Percentiles rank a stretch among this genome's conserved stretches.
These are phyloP conservation scores for Durotheca rogersii DNA, from an alignment of 495 filamentous ascomycete genomes.

Conservation along the genomic window DNA sequence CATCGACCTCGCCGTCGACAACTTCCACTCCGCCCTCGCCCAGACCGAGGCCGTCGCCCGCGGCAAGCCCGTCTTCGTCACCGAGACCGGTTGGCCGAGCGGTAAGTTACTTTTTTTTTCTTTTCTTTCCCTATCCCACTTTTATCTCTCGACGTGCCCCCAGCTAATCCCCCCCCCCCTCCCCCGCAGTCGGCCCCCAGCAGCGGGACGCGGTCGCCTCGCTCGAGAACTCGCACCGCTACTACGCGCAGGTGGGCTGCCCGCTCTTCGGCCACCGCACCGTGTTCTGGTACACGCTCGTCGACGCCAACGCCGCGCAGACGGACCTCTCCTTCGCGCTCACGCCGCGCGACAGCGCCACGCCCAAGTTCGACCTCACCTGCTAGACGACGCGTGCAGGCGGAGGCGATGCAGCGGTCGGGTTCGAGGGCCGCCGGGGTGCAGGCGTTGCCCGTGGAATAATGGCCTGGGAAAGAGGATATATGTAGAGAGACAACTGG, in stretches of 20 bases:
- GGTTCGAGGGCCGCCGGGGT: no score
- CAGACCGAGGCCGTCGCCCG: conserved; percentile 56
- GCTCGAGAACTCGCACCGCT: conserved; percentile 62
- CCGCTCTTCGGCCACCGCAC: conserved; percentile 60
- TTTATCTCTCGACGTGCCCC: not conserved
- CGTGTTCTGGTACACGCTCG: conserved; percentile 68
- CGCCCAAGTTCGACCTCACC: conserved; percentile 51
- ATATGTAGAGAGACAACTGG: no score
- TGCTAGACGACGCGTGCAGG: no score
- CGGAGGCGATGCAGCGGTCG: no score
- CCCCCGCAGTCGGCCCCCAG: conserved; percentile 44
- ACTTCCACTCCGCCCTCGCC: conserved; percentile 59
- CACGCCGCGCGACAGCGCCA: conserved; percentile 45
- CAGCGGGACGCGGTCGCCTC: conserved; percentile 61
- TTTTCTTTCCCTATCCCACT: not conserved
- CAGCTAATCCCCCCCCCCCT: not conserved
- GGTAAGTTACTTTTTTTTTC: conserved; percentile 42
- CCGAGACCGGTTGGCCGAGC: conserved; percentile 80
- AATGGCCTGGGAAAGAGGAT: no score
- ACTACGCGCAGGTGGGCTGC: conserved; percentile 72
- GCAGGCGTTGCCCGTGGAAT: no score
- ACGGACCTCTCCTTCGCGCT: conserved; percentile 27
- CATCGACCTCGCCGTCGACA: conserved; percentile 56
- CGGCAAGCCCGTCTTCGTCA: conserved; percentile 72
- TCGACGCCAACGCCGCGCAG: conserved; percentile 53